Conservation (phyloP, 2,329 filamentous ascomycete genomes). For the Cladosporium sp. region DNA sequence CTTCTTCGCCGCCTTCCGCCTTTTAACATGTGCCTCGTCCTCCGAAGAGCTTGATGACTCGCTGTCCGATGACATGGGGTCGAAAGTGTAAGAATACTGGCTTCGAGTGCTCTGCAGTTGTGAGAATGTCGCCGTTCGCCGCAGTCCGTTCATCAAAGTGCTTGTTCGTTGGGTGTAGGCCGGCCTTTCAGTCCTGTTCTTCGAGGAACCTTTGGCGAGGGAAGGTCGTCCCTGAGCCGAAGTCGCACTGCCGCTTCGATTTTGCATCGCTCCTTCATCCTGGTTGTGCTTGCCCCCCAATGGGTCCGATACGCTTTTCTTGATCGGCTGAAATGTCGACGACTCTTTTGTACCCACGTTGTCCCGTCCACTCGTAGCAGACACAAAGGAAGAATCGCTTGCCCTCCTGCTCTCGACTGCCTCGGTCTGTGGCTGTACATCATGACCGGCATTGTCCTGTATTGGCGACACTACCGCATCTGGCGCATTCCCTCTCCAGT, state of each 20-base stretch:
- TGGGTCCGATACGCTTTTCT: conserved; percentile 13
- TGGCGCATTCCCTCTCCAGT: conserved; percentile 15
- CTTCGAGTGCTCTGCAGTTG: conserved; percentile 2
- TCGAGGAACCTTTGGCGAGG: not conserved
- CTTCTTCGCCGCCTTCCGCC: conserved; percentile 19
- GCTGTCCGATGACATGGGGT: conserved; percentile 31
- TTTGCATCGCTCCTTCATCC: not conserved
- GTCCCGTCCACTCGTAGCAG: not conserved
- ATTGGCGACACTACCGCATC: conserved; percentile 1
- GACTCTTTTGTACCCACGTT: not conserved
- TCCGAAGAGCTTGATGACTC: conserved; percentile 32
- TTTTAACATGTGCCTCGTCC: conserved; percentile 23
- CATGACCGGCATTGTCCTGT: not conserved
- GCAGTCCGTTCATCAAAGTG: conserved; percentile 28
- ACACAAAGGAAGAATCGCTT: not conserved
- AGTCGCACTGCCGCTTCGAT: conserved; percentile 7
- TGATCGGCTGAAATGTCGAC: not conserved
- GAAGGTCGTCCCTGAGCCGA: not conserved
- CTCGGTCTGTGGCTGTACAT: not conserved
- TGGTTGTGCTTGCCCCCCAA: not conserved
- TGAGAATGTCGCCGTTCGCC: conserved; percentile 22
- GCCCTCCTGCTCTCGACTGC: conserved; percentile 10
- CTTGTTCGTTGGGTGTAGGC: conserved; percentile 13
- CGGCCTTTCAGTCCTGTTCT: conserved; percentile 15
- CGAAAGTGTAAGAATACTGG: conserved; percentile 31